phyloP scores from a whole-genome alignment of 495 filamentous ascomycete species.

The Penicillium daleae region DNA sequence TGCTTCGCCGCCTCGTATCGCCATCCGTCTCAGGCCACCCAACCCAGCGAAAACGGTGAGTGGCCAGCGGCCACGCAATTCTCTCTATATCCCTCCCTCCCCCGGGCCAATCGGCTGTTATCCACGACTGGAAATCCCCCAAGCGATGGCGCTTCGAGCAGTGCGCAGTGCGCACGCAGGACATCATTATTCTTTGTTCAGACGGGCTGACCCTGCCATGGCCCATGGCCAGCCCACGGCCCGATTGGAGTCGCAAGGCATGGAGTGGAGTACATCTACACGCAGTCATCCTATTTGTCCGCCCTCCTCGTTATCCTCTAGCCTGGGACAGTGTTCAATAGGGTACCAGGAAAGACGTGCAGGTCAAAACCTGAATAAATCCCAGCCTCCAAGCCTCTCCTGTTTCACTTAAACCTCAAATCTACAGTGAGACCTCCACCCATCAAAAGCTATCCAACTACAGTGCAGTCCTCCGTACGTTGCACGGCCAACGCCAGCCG shows the following conservation, averaged over 20 bases:
- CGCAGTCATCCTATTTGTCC: not conserved
- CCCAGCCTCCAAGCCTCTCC: not conserved
- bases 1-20: not conserved
- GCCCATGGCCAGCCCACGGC: too few species aligned
- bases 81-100: not conserved
- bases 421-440: too few species aligned
- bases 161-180: too few species aligned
- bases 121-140: constrained; percentile 1
- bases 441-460: too few species aligned
- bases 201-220: too few species aligned
- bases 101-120: not conserved
- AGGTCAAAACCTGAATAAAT: constrained; percentile 2
- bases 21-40: constrained; percentile 5
- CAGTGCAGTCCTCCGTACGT: not conserved
- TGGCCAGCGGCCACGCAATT: constrained; percentile 1
- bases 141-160: not conserved
- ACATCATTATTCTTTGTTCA: not conserved
- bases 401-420: not conserved
- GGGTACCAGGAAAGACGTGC: not conserved
- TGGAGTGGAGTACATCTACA: not conserved
- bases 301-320: not conserved
- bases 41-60: not conserved
- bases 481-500: not conserved
- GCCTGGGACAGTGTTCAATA: not conserved
- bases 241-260: not conserved